These are phyloP conservation scores for Stachybotrys echinatus DNA, from an alignment of 2,329 filamentous ascomycete genomes.

Conservation along the genomic window DNA sequence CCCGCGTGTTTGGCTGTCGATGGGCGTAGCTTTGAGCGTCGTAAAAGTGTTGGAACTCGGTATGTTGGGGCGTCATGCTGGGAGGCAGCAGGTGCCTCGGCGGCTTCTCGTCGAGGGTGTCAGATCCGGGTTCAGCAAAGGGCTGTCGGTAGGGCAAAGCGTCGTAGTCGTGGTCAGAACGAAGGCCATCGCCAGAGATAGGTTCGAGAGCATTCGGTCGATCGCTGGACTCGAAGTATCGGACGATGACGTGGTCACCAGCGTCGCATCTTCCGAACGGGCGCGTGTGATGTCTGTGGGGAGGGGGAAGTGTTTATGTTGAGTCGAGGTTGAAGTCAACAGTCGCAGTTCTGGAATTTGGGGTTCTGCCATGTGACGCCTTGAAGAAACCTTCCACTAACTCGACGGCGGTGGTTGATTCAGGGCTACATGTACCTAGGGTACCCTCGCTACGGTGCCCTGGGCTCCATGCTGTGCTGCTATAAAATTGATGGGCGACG, in stretches of 20 bases:
- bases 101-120: constrained; percentile 10
- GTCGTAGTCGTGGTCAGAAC: neutral
- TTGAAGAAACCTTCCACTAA: too few species aligned
- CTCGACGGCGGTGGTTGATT: too few species aligned
- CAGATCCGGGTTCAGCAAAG: neutral
- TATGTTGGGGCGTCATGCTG: constrained; percentile 28
- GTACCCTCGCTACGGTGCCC: too few species aligned
- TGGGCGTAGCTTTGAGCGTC: constrained; percentile 27
- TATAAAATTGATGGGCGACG: too few species aligned
- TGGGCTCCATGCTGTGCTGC: too few species aligned
- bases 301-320: too few species aligned
- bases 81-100: constrained; percentile 13
- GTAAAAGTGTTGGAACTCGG: constrained; percentile 27
- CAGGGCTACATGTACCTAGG: too few species aligned
- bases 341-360: neutral
- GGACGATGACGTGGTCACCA: too few species aligned
- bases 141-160: neutral
- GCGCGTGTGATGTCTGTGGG: too few species aligned
- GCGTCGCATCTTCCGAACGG: too few species aligned
- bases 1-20: constrained; percentile 21
- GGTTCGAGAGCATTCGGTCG: neutral
- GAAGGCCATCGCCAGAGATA: constrained; percentile 17
- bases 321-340: too few species aligned
- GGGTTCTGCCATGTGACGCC: neutral
- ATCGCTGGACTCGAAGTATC: too few species aligned